Conservation (phyloP, 225 moss, liverwort and hornwort genomes). For the Asterella californica region DNA sequence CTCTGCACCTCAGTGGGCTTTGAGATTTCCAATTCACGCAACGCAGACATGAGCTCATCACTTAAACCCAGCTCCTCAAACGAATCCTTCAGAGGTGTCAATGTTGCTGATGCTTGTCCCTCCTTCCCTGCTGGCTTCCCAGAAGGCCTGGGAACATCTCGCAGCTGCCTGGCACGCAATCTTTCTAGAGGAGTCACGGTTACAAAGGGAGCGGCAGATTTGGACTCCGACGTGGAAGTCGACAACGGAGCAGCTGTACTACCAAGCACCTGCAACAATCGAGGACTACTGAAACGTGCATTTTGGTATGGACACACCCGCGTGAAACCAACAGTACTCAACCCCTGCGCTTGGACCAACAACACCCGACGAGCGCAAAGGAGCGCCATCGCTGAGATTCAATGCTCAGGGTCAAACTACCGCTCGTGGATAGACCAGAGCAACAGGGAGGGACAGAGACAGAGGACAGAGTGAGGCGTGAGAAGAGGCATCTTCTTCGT, state of each 20-base stretch:
- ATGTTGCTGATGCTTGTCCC: slow-evolving; percentile 8
- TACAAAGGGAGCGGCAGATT: slow-evolving; percentile 14
- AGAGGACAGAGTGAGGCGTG: not conserved
- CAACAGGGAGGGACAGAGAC: not conserved
- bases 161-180: slow-evolving; percentile 46
- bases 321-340: not conserved
- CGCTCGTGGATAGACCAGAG: not conserved
- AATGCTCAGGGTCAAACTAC: not conserved
- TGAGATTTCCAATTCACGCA: slow-evolving; percentile 65
- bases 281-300: not conserved
- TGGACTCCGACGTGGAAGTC: not conserved
- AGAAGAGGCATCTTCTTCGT: not conserved
- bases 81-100: slow-evolving; percentile 18
- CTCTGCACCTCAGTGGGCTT: slow-evolving; percentile 94
- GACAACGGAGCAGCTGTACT: slow-evolving; percentile 1
- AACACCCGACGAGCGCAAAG: slow-evolving; percentile 17
- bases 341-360: not conserved
- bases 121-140: slow-evolving; percentile 21
- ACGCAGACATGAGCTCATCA: slow-evolving; percentile 73
- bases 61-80: slow-evolving; percentile 72
- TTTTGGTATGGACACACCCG: not conserved
- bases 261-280: not conserved
- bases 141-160: slow-evolving; percentile 33
- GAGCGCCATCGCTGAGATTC: slow-evolving; percentile 25
- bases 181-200: slow-evolving; percentile 38